These are phyloP conservation scores for Patellifolia procumbens DNA, from an alignment of 179 eudicot species.

Conservation along the genomic window DNA sequence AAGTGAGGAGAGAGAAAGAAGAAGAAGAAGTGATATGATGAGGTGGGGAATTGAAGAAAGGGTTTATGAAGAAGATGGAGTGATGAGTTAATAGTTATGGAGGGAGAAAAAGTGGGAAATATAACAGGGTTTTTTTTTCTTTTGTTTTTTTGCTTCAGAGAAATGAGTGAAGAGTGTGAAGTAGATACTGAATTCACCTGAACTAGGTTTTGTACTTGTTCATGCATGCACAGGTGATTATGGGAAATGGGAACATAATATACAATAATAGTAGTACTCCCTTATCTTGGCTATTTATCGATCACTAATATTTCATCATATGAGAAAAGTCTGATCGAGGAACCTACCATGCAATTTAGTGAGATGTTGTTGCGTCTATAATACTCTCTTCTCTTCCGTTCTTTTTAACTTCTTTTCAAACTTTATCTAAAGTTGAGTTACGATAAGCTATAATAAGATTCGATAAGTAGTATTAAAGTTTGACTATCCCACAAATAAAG, in stretches of 20 bases:
- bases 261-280: neutral
- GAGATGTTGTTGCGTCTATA: too few species aligned
- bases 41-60: neutral
- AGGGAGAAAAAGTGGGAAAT: neutral
- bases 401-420: too few species aligned
- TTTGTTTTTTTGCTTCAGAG: neutral
- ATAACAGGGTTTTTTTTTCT: neutral
- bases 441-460: too few species aligned
- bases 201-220: constrained; percentile 7
- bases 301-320: too few species aligned
- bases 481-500: too few species aligned
- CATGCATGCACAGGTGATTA: neutral
- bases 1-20: neutral
- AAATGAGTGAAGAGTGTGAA: neutral
- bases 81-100: neutral
- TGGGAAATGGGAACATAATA: neutral
- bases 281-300: neutral
- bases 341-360: too few species aligned
- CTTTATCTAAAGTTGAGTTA: too few species aligned
- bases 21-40: neutral
- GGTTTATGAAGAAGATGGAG: neutral
- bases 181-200: constrained; percentile 5
- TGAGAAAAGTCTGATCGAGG: too few species aligned
- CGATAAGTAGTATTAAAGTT: too few species aligned
- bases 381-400: too few species aligned